Conservation (phyloP, 192 early-diverging fungal species). For the Geranomyces michiganensis region DNA sequence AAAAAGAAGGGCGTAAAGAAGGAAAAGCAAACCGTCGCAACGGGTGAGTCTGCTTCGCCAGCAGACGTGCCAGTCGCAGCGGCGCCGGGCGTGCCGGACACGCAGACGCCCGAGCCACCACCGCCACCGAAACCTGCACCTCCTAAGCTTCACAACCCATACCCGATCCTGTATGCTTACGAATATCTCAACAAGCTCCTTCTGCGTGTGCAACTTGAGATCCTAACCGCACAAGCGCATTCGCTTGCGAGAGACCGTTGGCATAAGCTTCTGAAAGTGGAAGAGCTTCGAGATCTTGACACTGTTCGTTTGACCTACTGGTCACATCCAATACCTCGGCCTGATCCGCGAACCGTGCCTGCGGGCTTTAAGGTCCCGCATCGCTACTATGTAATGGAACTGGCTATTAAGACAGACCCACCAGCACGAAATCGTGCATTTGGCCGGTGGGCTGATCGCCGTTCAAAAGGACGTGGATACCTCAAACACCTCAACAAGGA, state of each 20-base stretch:
- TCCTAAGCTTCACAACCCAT: slow-evolving; percentile 21
- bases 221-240: slow-evolving; percentile 14
- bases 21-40: not conserved
- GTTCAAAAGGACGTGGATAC: not conserved
- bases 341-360: slow-evolving; percentile 29
- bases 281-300: not conserved
- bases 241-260: slow-evolving; percentile 12
- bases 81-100: not conserved
- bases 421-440: not conserved
- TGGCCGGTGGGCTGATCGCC: slow-evolving; percentile 12
- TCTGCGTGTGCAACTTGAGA: slow-evolving; percentile 6
- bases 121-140: not conserved
- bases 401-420: slow-evolving; percentile 6
- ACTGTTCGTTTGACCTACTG: slow-evolving; percentile 8
- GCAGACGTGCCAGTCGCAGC: not conserved
- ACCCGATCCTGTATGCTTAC: slow-evolving; percentile 21
- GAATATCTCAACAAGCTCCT: slow-evolving; percentile 18
- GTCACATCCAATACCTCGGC: slow-evolving; percentile 18
- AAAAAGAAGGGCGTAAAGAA: not conserved
- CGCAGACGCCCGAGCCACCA: not conserved
- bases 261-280: slow-evolving; percentile 18
- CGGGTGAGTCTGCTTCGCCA: no score
- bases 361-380: slow-evolving; percentile 24
- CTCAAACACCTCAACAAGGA: slow-evolving; percentile 2
- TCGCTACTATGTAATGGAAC: slow-evolving; percentile 19